Base-by-base conservation (phyloP, 2,329 filamentous ascomycete species). In the Leptographium procerum region DNA sequence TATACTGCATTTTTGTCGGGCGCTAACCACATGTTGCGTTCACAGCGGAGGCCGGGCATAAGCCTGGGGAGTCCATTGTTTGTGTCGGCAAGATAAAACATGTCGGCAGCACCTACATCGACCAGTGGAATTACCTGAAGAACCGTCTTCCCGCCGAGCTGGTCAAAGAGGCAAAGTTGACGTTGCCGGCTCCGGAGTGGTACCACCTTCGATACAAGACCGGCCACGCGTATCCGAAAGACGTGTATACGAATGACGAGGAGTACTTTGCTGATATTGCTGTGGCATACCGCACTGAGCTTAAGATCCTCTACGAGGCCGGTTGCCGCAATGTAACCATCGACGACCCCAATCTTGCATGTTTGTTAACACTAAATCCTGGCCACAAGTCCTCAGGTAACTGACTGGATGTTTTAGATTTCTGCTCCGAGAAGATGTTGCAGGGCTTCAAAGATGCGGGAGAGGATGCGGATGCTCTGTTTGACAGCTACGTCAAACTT, bases 401-500 rank as follows among this genome's bases (percentile, higher is more conserved):
- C 34, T 13, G 3, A 16, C n/a, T 43, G 19, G 9, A 19, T 9
- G 14, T 2, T 43, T 6, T n/a, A 80, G 77, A 87, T 69, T 88
- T 88, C 69, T 88, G 85, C 72, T 85, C 81, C 5, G 80, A 86
- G 43, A 81, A 82, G 61, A 87, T 87, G 82, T 72, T 84, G 19
- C 72, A 76, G 58, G 81, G 82, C 31, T 82, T 75, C 59, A 66
- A 77, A 72, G 75, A 79, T 58, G 77, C 77, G 26, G 85, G 86
- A 63, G 73, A 78, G 50, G 76, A 83, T 22, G 77, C 84, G 14
- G 83, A 87, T 43, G 79, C 82, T 61, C 79, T 88, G 62, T 79
- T 90, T 55, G 81, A 86, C 64, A 77, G 81, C 34, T 90, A 90
- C 68, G 81, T 90, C 69, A 79, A 82, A 68, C 81, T 87, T 64